A percentile compares a stretch with the other conserved stretches of the same genome.
phyloP scores from a whole-genome alignment of 768 basidiomycete species.

The Amanita fuliginea region DNA sequence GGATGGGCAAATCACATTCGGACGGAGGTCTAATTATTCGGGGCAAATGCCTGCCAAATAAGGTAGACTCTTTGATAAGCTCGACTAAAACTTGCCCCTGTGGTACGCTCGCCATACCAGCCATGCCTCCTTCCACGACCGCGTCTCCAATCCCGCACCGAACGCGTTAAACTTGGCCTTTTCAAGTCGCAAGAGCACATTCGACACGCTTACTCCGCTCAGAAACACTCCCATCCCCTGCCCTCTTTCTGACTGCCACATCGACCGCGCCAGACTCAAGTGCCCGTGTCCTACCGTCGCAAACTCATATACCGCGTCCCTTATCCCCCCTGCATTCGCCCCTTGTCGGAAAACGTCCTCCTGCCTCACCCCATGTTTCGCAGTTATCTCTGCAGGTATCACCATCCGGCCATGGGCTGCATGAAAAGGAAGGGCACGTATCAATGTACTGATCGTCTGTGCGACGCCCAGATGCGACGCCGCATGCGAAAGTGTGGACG shows the following conservation, averaged over 20 bases:
- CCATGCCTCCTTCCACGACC: conserved; percentile 75
- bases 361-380: conserved; percentile 65
- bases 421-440: conserved; percentile 73
- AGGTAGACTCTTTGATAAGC: background rate
- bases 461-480: conserved; percentile 76
- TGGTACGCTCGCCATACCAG: conserved; percentile 41
- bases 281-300: conserved; percentile 77
- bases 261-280: conserved; percentile 59
- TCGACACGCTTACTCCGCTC: conserved; percentile 58
- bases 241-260: conserved; percentile 39
- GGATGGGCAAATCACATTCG: conserved; percentile 17
- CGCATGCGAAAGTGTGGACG: conserved; percentile 55
- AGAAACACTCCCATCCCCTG: conserved; percentile 64
- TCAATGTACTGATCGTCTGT: conserved; percentile 56
- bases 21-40: conserved; percentile 37
- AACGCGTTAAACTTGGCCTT: conserved; percentile 64
- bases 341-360: conserved; percentile 67
- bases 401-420: conserved; percentile 59
- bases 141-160: conserved; percentile 44
- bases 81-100: conserved; percentile 24
- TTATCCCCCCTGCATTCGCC: conserved; percentile 43
- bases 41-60: conserved; percentile 15
- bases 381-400: conserved; percentile 75
- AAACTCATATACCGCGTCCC: conserved; percentile 76
- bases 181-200: conserved; percentile 58